Evolutionary conservation across 1,139 yeast genomes (phyloP).

Genomic region (Taiozyma sp.): DNA sequence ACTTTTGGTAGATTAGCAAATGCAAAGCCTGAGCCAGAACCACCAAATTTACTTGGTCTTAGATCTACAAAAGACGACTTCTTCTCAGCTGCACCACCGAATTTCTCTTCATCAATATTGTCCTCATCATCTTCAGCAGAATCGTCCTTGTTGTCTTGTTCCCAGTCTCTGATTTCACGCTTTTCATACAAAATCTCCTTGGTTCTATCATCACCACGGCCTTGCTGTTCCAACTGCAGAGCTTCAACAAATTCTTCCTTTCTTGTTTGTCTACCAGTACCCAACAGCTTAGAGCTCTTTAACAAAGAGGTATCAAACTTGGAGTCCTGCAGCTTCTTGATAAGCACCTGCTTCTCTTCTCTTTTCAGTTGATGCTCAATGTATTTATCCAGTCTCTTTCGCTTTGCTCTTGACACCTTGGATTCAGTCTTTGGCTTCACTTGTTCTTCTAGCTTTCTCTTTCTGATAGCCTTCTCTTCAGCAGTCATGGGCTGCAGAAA

Average conservation of each 20-base stretch:
- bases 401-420: slow-evolving; percentile 68
- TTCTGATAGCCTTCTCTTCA: slow-evolving; percentile 60
- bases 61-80: slow-evolving; percentile 64
- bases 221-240: slow-evolving; percentile 65
- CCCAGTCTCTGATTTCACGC: slow-evolving; percentile 63
- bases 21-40: slow-evolving; percentile 64
- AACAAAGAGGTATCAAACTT: slow-evolving; percentile 67
- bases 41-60: slow-evolving; percentile 62
- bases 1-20: slow-evolving; percentile 53
- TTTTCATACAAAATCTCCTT: slow-evolving; percentile 66
- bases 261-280: slow-evolving; percentile 71
- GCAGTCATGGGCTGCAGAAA: slow-evolving; percentile 43
- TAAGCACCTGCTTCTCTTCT: slow-evolving; percentile 78
- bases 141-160: slow-evolving; percentile 33
- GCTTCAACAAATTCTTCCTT: slow-evolving; percentile 75
- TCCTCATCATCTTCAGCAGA: slow-evolving; percentile 21
- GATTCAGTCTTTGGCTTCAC: slow-evolving; percentile 57
- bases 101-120: slow-evolving; percentile 24
- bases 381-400: slow-evolving; percentile 72
- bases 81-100: slow-evolving; percentile 20
- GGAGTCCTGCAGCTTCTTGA: slow-evolving; percentile 68
- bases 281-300: slow-evolving; percentile 71
- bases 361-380: slow-evolving; percentile 85
- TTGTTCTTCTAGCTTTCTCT: slow-evolving; percentile 57
- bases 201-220: slow-evolving; percentile 63